Conservation (phyloP, 768 basidiomycete species). For the Rhodotorula kratochvilovae region DNA sequence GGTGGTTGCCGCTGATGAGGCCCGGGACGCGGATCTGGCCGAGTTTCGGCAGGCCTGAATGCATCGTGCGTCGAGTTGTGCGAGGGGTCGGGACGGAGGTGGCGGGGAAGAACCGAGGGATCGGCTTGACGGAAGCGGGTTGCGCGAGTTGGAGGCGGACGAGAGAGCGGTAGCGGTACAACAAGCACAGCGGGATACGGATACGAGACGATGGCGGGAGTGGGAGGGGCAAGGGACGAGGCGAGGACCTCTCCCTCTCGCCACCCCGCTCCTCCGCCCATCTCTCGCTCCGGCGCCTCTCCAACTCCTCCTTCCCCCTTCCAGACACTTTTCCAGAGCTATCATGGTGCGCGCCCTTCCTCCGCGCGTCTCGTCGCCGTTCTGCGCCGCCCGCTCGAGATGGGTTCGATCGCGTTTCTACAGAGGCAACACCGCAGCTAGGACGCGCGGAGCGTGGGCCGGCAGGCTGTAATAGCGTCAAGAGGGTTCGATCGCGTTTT, state of each 20-base stretch:
- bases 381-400: neutral
- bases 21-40: slow-evolving; percentile 24
- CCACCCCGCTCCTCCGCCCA: neutral
- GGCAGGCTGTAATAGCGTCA: too few relatives aligned
- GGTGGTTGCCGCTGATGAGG: slow-evolving; percentile 5
- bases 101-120: neutral
- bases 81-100: neutral
- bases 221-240: neutral
- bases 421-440: neutral
- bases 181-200: neutral
- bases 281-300: neutral
- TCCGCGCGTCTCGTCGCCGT: neutral
- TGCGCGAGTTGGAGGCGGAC: neutral
- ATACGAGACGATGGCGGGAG: neutral
- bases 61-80: neutral
- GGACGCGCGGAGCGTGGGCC: neutral
- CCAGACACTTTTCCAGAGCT: neutral
- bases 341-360: neutral
- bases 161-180: neutral
- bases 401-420: neutral
- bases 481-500: too few relatives aligned
- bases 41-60: neutral
- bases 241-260: neutral
- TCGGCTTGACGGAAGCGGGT: neutral
- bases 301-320: neutral